Percentiles rank a stretch among this genome's conserved stretches.
Conservation (phyloP, 192 early-diverging fungal genomes). For the Pecoramyces ruminantium region DNA sequence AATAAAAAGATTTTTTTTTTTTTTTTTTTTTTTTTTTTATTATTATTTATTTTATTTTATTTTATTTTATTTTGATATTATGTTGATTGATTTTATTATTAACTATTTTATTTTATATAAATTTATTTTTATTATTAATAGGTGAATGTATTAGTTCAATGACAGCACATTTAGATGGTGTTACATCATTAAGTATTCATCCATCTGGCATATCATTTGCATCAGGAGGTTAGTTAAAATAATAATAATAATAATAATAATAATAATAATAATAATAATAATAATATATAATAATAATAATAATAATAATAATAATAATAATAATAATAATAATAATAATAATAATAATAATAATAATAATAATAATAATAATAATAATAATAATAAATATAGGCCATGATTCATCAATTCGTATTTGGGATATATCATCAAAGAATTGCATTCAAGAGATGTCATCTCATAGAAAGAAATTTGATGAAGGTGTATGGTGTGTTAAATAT, state of each 20-base stretch:
- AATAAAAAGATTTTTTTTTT: neutral
- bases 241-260: no score
- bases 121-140: no score
- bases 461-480: constrained; percentile 54
- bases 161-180: constrained; percentile 45
- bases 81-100: no score
- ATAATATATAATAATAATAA: neutral
- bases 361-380: constrained; percentile 1
- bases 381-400: constrained; percentile 42
- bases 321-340: neutral
- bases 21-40: no score
- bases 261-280: no score
- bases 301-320: neutral
- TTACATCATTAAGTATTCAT: constrained; percentile 47
- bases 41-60: no score
- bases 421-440: constrained; percentile 40
- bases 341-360: neutral
- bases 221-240: constrained; percentile 37
- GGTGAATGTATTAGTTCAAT: constrained; percentile 42
- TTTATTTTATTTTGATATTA: no score
- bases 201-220: constrained; percentile 39
- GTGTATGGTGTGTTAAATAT: constrained; percentile 45
- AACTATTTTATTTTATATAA: no score
- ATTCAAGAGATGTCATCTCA: constrained; percentile 58
- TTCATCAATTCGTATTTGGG: constrained; percentile 59